phyloP scores from a whole-genome alignment of 306 rosid species.

The Quercus dentata region DNA sequence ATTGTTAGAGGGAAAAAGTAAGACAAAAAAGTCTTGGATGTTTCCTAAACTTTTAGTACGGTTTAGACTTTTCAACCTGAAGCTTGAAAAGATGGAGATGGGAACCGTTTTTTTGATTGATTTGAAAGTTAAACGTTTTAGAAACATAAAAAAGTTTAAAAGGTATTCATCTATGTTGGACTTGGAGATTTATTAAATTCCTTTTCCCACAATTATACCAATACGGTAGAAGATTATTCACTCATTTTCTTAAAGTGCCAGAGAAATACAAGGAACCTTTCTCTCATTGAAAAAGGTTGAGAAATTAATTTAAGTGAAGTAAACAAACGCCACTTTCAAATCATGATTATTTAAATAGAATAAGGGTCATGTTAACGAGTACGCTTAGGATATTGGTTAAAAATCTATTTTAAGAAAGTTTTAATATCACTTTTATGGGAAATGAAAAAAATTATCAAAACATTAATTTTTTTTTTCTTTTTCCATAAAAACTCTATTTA shows the following conservation, averaged over 20 bases:
- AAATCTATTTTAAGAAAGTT: too few relatives aligned
- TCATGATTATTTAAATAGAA: too few relatives aligned
- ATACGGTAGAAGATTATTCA: slow-evolving; percentile 15
- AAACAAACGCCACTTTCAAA: not conserved
- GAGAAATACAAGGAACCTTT: not conserved
- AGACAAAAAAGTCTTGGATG: slow-evolving; percentile 11
- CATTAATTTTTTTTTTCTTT: too few relatives aligned
- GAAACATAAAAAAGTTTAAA: slow-evolving; percentile 41
- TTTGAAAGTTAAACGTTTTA: slow-evolving; percentile 24
- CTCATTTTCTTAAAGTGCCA: slow-evolving; percentile 16
- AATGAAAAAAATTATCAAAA: too few relatives aligned
- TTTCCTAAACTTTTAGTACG: slow-evolving; percentile 18
- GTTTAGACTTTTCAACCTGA: slow-evolving; percentile 25
- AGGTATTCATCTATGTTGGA: slow-evolving; percentile 21
- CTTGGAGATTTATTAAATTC: slow-evolving; percentile 30
- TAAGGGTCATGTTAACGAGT: too few relatives aligned
- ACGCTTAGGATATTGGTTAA: too few relatives aligned
- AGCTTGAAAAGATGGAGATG: slow-evolving; percentile 41
- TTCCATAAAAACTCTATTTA: too few relatives aligned
- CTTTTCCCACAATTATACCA: not conserved
- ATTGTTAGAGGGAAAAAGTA: slow-evolving; percentile 16
- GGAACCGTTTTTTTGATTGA: slow-evolving; percentile 15
- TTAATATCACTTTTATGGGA: too few relatives aligned
- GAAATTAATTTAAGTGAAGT: not conserved
- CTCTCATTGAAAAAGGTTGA: not conserved